Evolutionary conservation across 768 basidiomycete genomes (phyloP).

Genomic region (Auricularia cornea): DNA sequence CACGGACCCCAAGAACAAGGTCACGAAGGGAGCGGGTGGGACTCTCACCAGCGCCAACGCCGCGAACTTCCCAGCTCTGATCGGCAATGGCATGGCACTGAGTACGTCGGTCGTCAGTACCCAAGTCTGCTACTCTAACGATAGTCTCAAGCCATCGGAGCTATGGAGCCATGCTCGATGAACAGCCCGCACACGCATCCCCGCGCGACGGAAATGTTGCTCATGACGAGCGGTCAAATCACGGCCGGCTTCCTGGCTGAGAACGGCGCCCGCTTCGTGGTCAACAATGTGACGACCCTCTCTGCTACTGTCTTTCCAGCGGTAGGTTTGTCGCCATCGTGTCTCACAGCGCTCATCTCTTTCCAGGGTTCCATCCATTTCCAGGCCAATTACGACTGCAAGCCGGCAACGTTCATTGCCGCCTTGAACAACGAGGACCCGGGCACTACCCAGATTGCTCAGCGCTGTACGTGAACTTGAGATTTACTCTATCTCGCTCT

Average conservation of each 20-base stretch:
- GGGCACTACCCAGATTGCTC: neutral
- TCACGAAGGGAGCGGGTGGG: slow-evolving; percentile 16
- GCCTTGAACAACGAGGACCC: neutral
- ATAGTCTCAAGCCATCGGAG: slow-evolving; percentile 1
- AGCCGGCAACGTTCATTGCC: neutral
- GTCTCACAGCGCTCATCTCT: too few relatives aligned
- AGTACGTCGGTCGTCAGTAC: neutral
- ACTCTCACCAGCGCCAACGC: slow-evolving; percentile 16
- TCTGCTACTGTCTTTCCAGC: neutral
- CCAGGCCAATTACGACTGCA: neutral
- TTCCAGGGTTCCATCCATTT: neutral
- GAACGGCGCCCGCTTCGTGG: slow-evolving; percentile 13
- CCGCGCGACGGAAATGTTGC: slow-evolving; percentile 27
- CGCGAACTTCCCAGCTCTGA: slow-evolving; percentile 20
- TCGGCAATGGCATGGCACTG: slow-evolving; percentile 15
- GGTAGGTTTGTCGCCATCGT: neutral
- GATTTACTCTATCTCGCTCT: too few relatives aligned
- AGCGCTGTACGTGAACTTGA: neutral
- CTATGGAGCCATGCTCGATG: slow-evolving; percentile 20
- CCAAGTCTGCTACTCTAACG: neutral
- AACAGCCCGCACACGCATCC: slow-evolving; percentile 31
- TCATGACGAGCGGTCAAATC: slow-evolving; percentile 22
- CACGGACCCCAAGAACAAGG: slow-evolving; percentile 12
- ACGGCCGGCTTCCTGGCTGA: slow-evolving; percentile 19
- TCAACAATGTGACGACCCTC: neutral